Conservation (phyloP, 345 rosid genomes). For the Rhizophora mangle region DNA sequence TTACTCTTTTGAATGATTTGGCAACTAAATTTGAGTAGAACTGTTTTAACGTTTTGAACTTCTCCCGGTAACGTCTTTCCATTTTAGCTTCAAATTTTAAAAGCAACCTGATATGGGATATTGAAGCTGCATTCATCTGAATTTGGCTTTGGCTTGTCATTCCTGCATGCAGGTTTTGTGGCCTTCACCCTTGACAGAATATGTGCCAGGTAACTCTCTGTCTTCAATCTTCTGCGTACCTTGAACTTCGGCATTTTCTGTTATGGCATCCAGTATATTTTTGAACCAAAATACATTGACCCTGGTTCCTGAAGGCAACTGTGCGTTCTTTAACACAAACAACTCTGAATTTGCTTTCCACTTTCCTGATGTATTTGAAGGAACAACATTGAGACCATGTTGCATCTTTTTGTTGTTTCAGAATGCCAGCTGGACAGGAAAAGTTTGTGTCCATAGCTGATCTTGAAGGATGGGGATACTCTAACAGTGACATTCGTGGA, state of each 20-base stretch:
- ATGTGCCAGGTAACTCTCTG: constrained; percentile 50
- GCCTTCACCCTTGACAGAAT: constrained; percentile 65
- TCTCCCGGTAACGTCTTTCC: too few species aligned
- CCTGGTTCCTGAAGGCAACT: not conserved
- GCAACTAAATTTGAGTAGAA: too few species aligned
- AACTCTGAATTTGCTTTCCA: not conserved
- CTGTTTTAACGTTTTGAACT: too few species aligned
- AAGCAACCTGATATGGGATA: not conserved
- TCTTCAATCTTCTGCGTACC: not conserved
- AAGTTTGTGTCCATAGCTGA: constrained; percentile 64
- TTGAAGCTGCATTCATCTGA: not conserved
- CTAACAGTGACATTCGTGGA: constrained; percentile 70
- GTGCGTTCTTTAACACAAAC: not conserved
- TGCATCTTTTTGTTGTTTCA: constrained; percentile 17
- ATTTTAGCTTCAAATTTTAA: too few species aligned
- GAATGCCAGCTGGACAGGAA: constrained; percentile 81
- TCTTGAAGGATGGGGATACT: constrained; percentile 88
- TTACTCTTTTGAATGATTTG: not conserved
- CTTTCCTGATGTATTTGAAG: not conserved
- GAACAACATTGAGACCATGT: not conserved
- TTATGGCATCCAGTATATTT: too few species aligned
- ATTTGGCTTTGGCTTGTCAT: not conserved
- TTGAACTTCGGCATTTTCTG: too few species aligned
- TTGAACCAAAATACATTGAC: not conserved
- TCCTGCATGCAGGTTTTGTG: constrained; percentile 49